Base-by-base conservation (phyloP, 352 stramenopile species). In the Globisporangium polare region DNA sequence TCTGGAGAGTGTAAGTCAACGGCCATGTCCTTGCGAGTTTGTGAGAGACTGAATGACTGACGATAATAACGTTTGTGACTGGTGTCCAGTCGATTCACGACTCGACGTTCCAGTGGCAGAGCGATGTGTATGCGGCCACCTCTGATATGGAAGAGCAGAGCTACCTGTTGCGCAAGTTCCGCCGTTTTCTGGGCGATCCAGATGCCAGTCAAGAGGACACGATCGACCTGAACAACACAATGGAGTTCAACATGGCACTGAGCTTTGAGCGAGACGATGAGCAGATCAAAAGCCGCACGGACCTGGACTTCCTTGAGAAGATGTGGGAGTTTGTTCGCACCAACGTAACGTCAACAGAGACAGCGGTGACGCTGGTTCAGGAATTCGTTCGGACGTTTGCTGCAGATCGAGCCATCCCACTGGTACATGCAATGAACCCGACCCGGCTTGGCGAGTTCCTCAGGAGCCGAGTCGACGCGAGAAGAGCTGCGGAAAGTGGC, bases 241-340 rank as follows among this genome's bases (percentile, higher is more conserved):
- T 65, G 13, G 63, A 68, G 35, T 31, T 68, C n/a, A 56, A 41
- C 17, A 50, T 68, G 15, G 29, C 63, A 2, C 12, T 68, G 18
- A 52, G 37, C 8, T 54, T 60, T 35, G 63, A 68, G 2, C 22
- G 26, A 10, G 57, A 60, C 4, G 47, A 53, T 10, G 42, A 56
- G 7, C 17, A 27, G 10, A 12, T 31, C 4, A 39, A 49, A 29
- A 49, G 24, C n/a, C 63, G 57, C 15, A 53, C 57, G 4, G 57
- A 68, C 10, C 24, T 60, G 20, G 63, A 68, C 29, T 55, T 68
- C 4, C 29, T 66, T 2, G 63, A 68, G 51, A 58, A 65, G 27
- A 46, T 66, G 50, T 68, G 63, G 63, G 57, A 42, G 4, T 68
- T 68, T 68, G 62, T 39, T n/a, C 24, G 65, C 31, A 12, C 8